phyloP scores from a whole-genome alignment of 2,329 filamentous ascomycete genomes.

The Microascus cirrosus region DNA sequence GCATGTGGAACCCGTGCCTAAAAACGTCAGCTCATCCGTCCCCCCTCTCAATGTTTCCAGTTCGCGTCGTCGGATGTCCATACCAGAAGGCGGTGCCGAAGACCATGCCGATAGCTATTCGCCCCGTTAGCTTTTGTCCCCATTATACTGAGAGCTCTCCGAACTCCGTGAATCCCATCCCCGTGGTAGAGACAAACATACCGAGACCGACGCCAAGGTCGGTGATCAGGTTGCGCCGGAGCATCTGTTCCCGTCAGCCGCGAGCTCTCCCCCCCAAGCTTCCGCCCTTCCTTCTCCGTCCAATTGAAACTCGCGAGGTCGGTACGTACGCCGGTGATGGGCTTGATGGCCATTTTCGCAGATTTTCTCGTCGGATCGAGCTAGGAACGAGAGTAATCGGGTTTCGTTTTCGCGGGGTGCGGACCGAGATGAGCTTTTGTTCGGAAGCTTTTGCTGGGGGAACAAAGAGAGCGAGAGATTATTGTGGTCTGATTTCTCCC shows the following conservation, averaged over 20 bases:
- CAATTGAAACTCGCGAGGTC: conserved; percentile 16
- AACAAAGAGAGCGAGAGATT: background rate
- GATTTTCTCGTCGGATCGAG: conserved; percentile 1
- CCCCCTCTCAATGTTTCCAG: background rate
- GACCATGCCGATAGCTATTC: conserved; percentile 37
- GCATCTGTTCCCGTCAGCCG: background rate
- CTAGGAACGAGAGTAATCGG: background rate
- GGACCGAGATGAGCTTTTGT: background rate
- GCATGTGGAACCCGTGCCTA: conserved; percentile 54
- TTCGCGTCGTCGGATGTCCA: conserved; percentile 13
- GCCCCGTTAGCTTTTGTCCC: background rate
- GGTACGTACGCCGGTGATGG: conserved; percentile 47
- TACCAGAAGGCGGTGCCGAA: conserved; percentile 50
- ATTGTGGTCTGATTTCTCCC: conserved; percentile 4
- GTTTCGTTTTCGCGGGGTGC: background rate
- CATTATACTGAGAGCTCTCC: conserved; percentile 18
- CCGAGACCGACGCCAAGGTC: background rate
- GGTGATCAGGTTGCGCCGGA: background rate
- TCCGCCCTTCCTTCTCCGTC: background rate
- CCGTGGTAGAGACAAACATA: background rate
- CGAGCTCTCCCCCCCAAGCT: background rate
- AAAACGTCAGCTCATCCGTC: background rate
- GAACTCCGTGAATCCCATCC: background rate
- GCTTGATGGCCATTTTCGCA: conserved; percentile 41
- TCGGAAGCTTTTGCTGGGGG: background rate